Evolutionary conservation across 371 early-diverging fungal species (phyloP), one percentile per base, ranked within the genome.

Genomic region (Batkoa obscura): DNA sequence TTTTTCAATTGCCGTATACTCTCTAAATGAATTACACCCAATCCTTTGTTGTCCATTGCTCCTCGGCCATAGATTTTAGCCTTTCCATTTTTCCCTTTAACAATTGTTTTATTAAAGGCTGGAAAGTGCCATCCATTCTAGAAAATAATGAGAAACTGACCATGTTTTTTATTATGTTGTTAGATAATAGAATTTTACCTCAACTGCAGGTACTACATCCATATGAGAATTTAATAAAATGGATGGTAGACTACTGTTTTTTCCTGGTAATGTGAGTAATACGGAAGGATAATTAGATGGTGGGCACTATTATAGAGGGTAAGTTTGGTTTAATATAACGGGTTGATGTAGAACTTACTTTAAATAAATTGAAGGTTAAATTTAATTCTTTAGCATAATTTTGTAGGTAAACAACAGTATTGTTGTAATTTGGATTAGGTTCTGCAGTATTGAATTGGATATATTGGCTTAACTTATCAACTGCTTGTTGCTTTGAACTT

Each of bases 21-120:
- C 63, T 86, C 86, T 42, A 84, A 69, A 64, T 84, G 84, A 43
- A 74, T 66, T 46, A 12, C 68, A 17, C 86, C 86, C 43, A 86
- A 83, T 60, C 83, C 81, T 65, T 88, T 88, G 86, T 84, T 86
- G 62, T 88, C 88, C 64, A 86, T 84, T 2, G 83, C 58, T 0
- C 87, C 88, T 42, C 88, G 78, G 10, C 86, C 88, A 59, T 71
- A 65, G 63, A 88, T 86, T 41, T 68, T 65, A 41, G 74, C 75
- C 43, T 83, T 76, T 23, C 66, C 69, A 58, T 63, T 65, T 4
- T 63, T 66, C 4, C 56, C 64, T 47, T 70, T 56, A 36, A 68
- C 66, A 31, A 77, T 75, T 43, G 63, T 65, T 13, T 84, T 88
- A 2, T 70, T 78, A 58, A 86, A 86, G 1, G 89, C 83, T 41